Conservation (phyloP, 768 basidiomycete genomes). For the Mycena rebaudengoi region DNA sequence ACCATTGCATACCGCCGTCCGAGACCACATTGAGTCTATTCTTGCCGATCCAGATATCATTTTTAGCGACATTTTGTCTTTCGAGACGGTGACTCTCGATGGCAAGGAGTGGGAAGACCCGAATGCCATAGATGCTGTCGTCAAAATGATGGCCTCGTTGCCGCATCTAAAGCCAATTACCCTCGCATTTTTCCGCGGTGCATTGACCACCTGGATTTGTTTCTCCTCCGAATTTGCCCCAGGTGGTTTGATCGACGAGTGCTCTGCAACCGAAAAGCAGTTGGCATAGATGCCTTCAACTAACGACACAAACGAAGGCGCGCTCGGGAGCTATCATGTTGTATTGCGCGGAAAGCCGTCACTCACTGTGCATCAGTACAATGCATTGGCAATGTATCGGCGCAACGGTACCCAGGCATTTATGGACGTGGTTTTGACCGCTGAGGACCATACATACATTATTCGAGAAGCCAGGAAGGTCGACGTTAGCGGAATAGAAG, state of each 20-base stretch:
- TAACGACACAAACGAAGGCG: slow-evolving; percentile 43
- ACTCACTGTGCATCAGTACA: slow-evolving; percentile 31
- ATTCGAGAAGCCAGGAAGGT: slow-evolving; percentile 2
- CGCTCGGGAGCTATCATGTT: slow-evolving; percentile 32
- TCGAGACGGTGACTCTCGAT: not conserved
- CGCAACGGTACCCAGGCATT: slow-evolving; percentile 34
- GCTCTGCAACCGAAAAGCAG: slow-evolving; percentile 26
- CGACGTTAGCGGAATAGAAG: not conserved
- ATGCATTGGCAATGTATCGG: slow-evolving; percentile 33
- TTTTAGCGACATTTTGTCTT: not conserved
- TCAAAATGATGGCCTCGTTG: not conserved
- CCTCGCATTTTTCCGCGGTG: slow-evolving; percentile 18
- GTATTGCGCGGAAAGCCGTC: slow-evolving; percentile 22
- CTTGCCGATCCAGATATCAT: not conserved
- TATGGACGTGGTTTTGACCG: slow-evolving; percentile 27
- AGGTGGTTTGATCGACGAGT: slow-evolving; percentile 36
- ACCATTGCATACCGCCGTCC: not conserved
- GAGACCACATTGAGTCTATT: not conserved
- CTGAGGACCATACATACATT: slow-evolving; percentile 6
- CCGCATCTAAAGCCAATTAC: slow-evolving; percentile 8
- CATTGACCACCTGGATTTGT: slow-evolving; percentile 28
- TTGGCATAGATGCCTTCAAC: slow-evolving; percentile 39
- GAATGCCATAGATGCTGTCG: not conserved
- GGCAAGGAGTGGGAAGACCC: not conserved
- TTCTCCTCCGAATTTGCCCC: slow-evolving; percentile 39